Base-by-base conservation (phyloP, 805 yeast species). In the Danielia oregonensis region DNA sequence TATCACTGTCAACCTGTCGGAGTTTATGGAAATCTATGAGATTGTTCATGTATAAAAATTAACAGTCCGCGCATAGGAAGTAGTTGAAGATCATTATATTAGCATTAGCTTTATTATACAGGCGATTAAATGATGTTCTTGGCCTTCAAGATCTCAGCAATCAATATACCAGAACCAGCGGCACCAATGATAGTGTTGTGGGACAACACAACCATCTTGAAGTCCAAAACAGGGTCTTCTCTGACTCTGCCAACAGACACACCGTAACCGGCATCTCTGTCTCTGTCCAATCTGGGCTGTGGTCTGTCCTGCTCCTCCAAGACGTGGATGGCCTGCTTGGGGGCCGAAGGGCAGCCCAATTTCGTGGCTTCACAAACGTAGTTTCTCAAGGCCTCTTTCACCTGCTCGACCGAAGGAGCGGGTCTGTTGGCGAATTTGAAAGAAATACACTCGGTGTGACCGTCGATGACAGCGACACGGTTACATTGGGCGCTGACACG, bases 151-250 rank as follows among this genome's bases (percentile, higher is more conserved):
- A 88, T 72, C 70, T 93, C 98, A 34, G 95, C 98, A 59, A 93
- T 93, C 62, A 93, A 78, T 42, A 93, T 74, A 62, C 98, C 98
- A 6, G 97, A 84, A 59, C 98, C 98, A 17, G 98, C 98, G 55
- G 98, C 98, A 56, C 98, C 98, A 48, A 93, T 86, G 52, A 93
- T 76, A 36, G 98, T 93, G 74, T 93, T 93, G 65, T 93, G 98
- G 17, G 97, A 89, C 47, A 93, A 70, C n/a, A 88, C 93, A 36
- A 93, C 96, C 89, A 93, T 91, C 69, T 93, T 93, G 70, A 76
- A 79, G 62, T 93, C 98, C 50, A 93, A 73, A 9, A 93, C 86
- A 6, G 95, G 88, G 59, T 93, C 98, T 50, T 79, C 85, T 70
- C 98, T 82, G 40, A 93, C 68, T 65, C 98, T 78, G 32, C 98